A percentile compares a stretch with the other conserved stretches of the same genome.
Conservation (phyloP, 1,284 basidiomycete species). For the Crucibulum parvulum region DNA sequence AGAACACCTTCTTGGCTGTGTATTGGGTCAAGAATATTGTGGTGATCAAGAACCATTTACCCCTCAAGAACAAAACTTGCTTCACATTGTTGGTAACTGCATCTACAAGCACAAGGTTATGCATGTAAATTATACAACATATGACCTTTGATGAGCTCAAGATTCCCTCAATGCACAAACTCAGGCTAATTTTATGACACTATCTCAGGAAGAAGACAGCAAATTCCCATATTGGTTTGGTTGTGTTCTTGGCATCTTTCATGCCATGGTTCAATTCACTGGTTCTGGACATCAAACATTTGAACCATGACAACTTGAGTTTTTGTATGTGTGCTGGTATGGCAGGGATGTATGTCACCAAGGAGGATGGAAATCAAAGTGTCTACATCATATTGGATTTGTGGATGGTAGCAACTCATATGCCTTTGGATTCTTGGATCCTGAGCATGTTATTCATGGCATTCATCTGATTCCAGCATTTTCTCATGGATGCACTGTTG, state of each 20-base stretch:
- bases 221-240: slow-evolving; percentile 3
- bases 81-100: slow-evolving; percentile 29
- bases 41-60: background rate
- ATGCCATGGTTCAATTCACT: slow-evolving; percentile 9
- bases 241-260: slow-evolving; percentile 16
- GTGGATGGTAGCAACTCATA: slow-evolving; percentile 1
- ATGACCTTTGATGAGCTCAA: slow-evolving; percentile 43
- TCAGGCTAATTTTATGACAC: slow-evolving; percentile 42
- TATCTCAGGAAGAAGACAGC: slow-evolving; percentile 16
- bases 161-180: slow-evolving; percentile 45
- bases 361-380: slow-evolving; percentile 15
- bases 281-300: background rate
- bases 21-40: slow-evolving; percentile 2
- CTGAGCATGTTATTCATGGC: slow-evolving; percentile 14
- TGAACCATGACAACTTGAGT: slow-evolving; percentile 10
- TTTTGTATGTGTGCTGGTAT: slow-evolving; percentile 25
- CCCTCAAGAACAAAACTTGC: slow-evolving; percentile 13
- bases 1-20: slow-evolving; percentile 21
- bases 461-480: slow-evolving; percentile 12
- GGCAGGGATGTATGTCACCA: slow-evolving; percentile 1
- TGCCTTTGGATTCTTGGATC: slow-evolving; percentile 23
- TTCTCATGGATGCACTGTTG: background rate
- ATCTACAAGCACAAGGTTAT: slow-evolving; percentile 43
- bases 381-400: slow-evolving; percentile 16
- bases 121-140: slow-evolving; percentile 52